phyloP scores from a whole-genome alignment of 2,329 filamentous ascomycete genomes.

The Nothophaeocryptopus gaeumannii region DNA sequence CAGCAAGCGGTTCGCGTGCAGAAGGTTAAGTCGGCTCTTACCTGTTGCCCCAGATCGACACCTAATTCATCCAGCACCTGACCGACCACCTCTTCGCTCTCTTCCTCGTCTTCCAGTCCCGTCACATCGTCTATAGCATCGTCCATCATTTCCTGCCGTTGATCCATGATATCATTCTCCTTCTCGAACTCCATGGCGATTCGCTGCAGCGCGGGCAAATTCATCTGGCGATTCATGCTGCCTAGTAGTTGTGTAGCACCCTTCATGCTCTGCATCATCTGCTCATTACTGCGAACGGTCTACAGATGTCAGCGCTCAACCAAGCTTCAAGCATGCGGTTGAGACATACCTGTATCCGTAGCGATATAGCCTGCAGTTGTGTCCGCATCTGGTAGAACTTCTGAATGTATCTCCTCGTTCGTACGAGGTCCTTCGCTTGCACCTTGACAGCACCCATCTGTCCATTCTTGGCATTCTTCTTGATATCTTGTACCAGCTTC shows the following conservation, averaged over 20 bases:
- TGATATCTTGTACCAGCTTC: conserved; percentile 92
- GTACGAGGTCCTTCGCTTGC: conserved; percentile 93
- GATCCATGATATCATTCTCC: conserved; percentile 99
- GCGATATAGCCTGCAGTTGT: conserved; percentile 90
- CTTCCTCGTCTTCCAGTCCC: conserved; percentile 85
- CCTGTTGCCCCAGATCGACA: conserved; percentile 83
- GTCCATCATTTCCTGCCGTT: conserved; percentile 99
- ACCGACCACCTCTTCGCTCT: conserved; percentile 94
- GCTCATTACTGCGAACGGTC: conserved; percentile 97
- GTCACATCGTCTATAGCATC: conserved; percentile 97
- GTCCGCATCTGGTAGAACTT: conserved; percentile 99
- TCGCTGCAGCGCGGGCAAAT: conserved; percentile 86
- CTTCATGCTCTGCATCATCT: conserved; percentile 99
- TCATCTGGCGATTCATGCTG: conserved; percentile 98
- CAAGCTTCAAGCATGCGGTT: background rate
- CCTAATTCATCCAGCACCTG: conserved; percentile 97
- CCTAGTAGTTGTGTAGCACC: conserved; percentile 88
- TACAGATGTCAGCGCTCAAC: conserved; percentile 38
- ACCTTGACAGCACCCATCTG: conserved; percentile 99
- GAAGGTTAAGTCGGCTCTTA: conserved; percentile 51
- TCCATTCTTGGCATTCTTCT: conserved; percentile 95
- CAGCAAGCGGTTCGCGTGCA: conserved; percentile 8
- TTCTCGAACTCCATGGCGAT: conserved; percentile 99
- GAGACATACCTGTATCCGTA: conserved; percentile 78
- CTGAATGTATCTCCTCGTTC: conserved; percentile 92